Evolutionary conservation across 805 yeast genomes (phyloP).

Genomic region (Naumovozyma castellii): DNA sequence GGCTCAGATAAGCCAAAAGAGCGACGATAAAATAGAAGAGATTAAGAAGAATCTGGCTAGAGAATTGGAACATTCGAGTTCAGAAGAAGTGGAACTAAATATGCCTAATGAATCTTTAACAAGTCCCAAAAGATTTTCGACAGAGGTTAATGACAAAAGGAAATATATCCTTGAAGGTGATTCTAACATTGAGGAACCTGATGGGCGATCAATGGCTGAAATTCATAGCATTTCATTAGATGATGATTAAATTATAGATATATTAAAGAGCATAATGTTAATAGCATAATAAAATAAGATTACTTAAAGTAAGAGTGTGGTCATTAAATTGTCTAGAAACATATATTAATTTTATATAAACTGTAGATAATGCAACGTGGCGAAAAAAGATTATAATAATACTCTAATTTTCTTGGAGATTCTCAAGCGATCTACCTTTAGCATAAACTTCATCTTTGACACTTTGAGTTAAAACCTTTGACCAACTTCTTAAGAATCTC

Average conservation of each 20-base stretch:
- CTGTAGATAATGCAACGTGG: no score
- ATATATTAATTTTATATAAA: no score
- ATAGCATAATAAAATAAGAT: no score
- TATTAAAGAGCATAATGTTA: no score
- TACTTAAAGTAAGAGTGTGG: no score
- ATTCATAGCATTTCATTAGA: conserved; percentile 4
- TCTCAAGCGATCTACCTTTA: conserved; percentile 46
- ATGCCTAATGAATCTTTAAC: neutral
- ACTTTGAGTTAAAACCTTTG: conserved; percentile 26
- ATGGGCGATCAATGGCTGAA: neutral
- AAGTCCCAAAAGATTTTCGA: no score
- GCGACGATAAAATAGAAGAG: neutral
- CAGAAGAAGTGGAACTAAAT: neutral
- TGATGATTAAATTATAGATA: conserved; percentile 2
- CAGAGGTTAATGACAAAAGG: no score
- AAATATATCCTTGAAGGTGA: neutral
- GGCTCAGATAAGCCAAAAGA: neutral
- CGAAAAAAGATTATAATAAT: no score
- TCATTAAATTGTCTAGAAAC: no score
- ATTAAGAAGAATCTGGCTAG: neutral
- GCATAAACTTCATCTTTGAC: conserved; percentile 53
- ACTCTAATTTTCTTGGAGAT: conserved; percentile 14
- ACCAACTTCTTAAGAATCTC: conserved; percentile 11
- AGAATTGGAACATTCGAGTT: neutral
- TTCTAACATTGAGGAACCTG: neutral